Evolutionary conservation across 768 basidiomycete genomes (phyloP), one percentile per base, ranked within the genome.

Genomic region (Suillus variegatus): DNA sequence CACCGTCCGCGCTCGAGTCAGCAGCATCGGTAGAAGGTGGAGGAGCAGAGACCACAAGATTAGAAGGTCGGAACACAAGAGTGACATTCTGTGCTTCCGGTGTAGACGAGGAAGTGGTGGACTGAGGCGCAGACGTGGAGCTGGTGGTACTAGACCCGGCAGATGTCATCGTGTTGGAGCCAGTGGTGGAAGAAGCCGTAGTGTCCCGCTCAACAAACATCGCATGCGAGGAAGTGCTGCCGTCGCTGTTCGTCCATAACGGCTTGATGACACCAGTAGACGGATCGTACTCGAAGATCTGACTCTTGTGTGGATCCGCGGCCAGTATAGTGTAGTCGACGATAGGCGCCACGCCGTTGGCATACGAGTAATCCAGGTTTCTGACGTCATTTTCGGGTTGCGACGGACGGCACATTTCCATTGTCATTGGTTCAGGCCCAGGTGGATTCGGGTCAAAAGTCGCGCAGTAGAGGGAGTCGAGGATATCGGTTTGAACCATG

Each of bases 391-490:
- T 14, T 43, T 63, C 32, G 0, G 18, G n/a, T 25, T 25, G 25
- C 7, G 65, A 52, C 4, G 57, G 56, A 35, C 66, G 66, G 69
- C 88, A 92, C 10, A 70, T 72, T 58, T 81, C 74, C 72, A 85
- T 80, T 6, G 80, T 82, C 71, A 92, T 78, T 5, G 84, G 82
- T n/a, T 81, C 78, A 3, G 84, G 79, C 2, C 74, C 68, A 6
- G 77, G 64, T 2, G 88, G 87, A 36, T 80, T 76, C 4, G 86
- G 80, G 67, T 90, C 80, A 71, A 84, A 91, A 6, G 88, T 91
- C 6, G 84, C 86, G 66, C 90, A 92, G 70, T 80, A 86, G 10
- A 60, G 65, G 28, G 80, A 74, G 63, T 83, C 75, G 66, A 82
- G 82, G 62, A 88, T 75, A 4, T 79, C 76, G 36, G 82, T 71